Conservation (phyloP, 192 early-diverging fungal genomes). For the Cetraspora pellucida region DNA sequence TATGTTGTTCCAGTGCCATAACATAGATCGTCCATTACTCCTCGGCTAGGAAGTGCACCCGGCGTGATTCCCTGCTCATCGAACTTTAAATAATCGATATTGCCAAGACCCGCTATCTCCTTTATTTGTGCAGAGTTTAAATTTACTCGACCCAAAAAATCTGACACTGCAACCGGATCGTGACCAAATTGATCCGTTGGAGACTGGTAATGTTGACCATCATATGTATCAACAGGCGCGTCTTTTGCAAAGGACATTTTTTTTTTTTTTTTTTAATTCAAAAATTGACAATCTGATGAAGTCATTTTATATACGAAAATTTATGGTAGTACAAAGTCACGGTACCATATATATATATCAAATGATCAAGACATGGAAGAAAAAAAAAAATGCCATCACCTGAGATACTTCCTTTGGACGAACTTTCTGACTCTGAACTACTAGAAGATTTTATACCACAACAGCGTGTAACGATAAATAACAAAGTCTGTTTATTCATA, state of each 20-base stretch:
- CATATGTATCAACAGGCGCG: background rate
- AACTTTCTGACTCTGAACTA: too few species aligned
- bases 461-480: too few species aligned
- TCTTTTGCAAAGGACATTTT: background rate
- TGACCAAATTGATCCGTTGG: background rate
- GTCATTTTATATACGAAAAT: too few species aligned
- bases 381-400: too few species aligned
- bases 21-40: conserved; percentile 80
- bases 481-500: too few species aligned
- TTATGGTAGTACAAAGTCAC: too few species aligned
- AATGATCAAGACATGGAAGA: too few species aligned
- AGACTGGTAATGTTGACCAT: background rate
- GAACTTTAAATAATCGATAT: conserved; percentile 58
- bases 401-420: too few species aligned
- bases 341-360: too few species aligned
- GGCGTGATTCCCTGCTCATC: conserved; percentile 41
- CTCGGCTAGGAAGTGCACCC: conserved; percentile 66
- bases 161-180: conserved; percentile 17
- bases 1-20: conserved; percentile 84
- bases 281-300: background rate
- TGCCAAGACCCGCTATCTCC: conserved; percentile 52
- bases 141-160: conserved; percentile 21
- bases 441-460: too few species aligned
- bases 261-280: background rate
- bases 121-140: conserved; percentile 8